Evolutionary conservation across 1,284 basidiomycete genomes (phyloP).

Genomic region (Malassezia restricta): DNA sequence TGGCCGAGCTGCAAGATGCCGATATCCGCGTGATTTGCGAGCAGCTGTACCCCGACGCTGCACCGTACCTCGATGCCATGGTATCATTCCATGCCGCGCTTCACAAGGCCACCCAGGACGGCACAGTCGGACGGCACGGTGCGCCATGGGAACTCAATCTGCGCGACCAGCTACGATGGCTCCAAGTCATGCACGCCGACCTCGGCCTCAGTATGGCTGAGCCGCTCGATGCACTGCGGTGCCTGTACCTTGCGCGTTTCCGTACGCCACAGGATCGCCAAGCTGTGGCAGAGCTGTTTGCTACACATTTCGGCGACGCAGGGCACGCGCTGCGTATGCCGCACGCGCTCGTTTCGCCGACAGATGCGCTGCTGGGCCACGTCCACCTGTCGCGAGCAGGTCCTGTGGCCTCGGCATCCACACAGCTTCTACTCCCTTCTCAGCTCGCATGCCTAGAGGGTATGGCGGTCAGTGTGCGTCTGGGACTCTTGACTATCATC

Average conservation of each 20-base stretch:
- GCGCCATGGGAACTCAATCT: slow-evolving; percentile 98
- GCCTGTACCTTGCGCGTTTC: slow-evolving; percentile 70
- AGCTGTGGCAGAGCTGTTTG: slow-evolving; percentile 57
- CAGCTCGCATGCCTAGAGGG: slow-evolving; percentile 65
- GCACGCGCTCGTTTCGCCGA: slow-evolving; percentile 42
- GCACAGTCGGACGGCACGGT: slow-evolving; percentile 67
- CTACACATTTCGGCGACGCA: slow-evolving; percentile 52
- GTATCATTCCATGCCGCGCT: slow-evolving; percentile 65
- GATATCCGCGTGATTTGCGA: slow-evolving; percentile 73
- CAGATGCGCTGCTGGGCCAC: slow-evolving; percentile 61
- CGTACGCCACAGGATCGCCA: slow-evolving; percentile 59
- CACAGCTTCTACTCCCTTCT: slow-evolving; percentile 53
- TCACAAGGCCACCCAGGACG: slow-evolving; percentile 59
- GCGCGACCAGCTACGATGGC: slow-evolving; percentile 86
- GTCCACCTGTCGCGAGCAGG: slow-evolving; percentile 51
- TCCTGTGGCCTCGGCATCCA: neutral
- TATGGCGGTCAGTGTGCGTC: slow-evolving; percentile 60
- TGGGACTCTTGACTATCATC: slow-evolving; percentile 78
- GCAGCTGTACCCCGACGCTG: slow-evolving; percentile 58
- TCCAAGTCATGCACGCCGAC: slow-evolving; percentile 48
- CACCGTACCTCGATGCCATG: slow-evolving; percentile 57
- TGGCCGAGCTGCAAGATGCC: slow-evolving; percentile 68
- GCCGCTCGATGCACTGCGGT: slow-evolving; percentile 31
- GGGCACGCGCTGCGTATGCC: neutral
- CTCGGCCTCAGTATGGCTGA: slow-evolving; percentile 49